Base-by-base conservation (phyloP, 2,329 filamentous ascomycete species). In the Simplicillium aogashimaense region DNA sequence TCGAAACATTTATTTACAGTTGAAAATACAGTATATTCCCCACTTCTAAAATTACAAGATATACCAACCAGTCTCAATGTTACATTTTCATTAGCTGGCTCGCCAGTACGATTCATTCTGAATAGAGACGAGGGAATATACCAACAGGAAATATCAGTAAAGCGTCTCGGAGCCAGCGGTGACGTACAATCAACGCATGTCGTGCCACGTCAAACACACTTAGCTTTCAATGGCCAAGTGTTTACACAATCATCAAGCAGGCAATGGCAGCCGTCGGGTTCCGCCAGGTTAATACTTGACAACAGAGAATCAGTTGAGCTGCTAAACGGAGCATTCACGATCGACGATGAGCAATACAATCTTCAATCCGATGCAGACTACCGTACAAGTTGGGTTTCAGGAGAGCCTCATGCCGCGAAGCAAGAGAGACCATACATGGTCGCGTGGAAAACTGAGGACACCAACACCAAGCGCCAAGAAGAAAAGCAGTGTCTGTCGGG, bases 291-390 rank as follows among this genome's bases (percentile, higher is more conserved):
- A 9, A 25, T 15, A 35, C 45, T 10, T 11, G 45, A 18, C 41
- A 40, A 10, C 16, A 36, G 4, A 30, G 33, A 14, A 28, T 40
- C 11, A 43, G 39, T 34, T 13, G 40, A 39, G 25, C 34, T 48
- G 1, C 14, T 43, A 5, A 39, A 47, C 18, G 46, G 46, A 2
- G 46, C 46, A 4, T 48, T 47, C 17, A 42, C 34, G 25, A 12
- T 45, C 2, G 32, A 45, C 28, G 46, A 43, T 36, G 33, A 37
- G 34, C 41, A 46, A 16, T 43, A 48, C 37, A 43, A 48, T 29
- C 36, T 48, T 10, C 36, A 45, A 30, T 37, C 41, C 3, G 46
- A 48, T 16, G 25, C 39, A 1, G 36, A 36, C 2, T 47, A 48
- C 15, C 32, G 32, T 17, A 18, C 28, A 29, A 39, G 39, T 3